These are phyloP conservation scores for Drechmeria coniospora DNA, from an alignment of 2,329 filamentous ascomycete species.

Conservation along the genomic window DNA sequence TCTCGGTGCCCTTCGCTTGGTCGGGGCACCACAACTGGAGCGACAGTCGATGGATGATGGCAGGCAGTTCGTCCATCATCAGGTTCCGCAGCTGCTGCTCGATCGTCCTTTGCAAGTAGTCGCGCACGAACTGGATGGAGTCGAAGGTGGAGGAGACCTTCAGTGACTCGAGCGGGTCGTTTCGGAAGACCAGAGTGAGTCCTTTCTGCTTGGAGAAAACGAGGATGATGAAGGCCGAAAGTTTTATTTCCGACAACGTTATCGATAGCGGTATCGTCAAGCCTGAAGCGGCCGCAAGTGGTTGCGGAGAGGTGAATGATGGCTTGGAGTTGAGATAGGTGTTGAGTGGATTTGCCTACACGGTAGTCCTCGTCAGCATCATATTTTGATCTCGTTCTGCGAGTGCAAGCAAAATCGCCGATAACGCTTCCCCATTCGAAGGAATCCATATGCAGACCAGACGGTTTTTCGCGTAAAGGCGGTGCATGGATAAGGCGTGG, in stretches of 20 bases:
- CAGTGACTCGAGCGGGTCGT: conserved; percentile 92
- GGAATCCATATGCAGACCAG: no score
- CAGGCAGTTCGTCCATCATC: conserved; percentile 95
- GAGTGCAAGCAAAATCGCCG: no score
- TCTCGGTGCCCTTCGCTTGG: conserved; percentile 38
- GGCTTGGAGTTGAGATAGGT: conserved; percentile 89
- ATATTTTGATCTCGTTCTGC: no score
- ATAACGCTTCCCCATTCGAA: no score
- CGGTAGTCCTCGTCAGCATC: no score
- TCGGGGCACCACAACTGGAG: conserved; percentile 83
- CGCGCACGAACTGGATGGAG: conserved; percentile 93
- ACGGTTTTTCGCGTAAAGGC: no score
- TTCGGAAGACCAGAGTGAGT: conserved; percentile 89
- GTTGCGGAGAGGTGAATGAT: conserved; percentile 80
- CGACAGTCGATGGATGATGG: conserved; percentile 88
- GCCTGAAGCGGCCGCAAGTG: conserved; percentile 77
- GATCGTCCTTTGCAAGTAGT: conserved; percentile 92
- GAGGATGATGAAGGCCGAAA: conserved; percentile 92
- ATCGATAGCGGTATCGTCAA: conserved; percentile 97
- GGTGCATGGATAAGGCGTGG: no score
- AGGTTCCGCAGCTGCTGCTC: conserved; percentile 81
- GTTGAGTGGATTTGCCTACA: conserved; percentile 81
- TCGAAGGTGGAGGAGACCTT: conserved; percentile 99
- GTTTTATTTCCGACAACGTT: conserved; percentile 84
- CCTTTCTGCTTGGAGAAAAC: conserved; percentile 98